Evolutionary conservation across 305 asterid species (phyloP), one percentile per base, ranked within the genome.

Genomic region (Fraxinus albicans): DNA sequence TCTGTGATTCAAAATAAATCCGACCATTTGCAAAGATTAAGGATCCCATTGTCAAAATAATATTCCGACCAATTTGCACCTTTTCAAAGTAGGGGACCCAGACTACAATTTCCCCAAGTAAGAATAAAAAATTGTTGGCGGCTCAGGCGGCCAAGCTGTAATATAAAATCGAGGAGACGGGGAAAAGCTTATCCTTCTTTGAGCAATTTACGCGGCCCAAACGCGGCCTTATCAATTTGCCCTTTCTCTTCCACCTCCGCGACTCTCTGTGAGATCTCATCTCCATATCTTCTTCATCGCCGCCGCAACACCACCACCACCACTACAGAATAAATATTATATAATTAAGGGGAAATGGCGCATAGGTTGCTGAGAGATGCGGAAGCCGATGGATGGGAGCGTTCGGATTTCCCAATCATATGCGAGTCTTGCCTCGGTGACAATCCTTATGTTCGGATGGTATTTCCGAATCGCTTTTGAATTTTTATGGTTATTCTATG

Each of bases 321-420:
- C 7, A 15, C 60, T 0, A 15, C 60, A 44, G 17, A 67, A n/a
- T 25, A 15, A 67, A 6, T 40, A 65, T 74, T 58, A 10, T 44
- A 44, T 10, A 42, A 42, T 9, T 1, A 78, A 86, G 65, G 80
- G 60, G 53, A 73, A 80, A 95, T 95, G 99, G 99, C 97, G 9
- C 99, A 94, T 84, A 89, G 99, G 86, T 86, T 95, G 78, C 86
- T 95, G 84, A 89, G 98, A 82, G 94, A 95, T 84, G 97, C 87
- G 6, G 99, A 93, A 87, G 95, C 97, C 4, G 99, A 95, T 88
- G 99, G 98, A 38, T 95, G 98, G 98, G 99, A 94, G 85, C 89
- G 97, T 38, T 89, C 99, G 12, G 98, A 95, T 81, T 95, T 94
- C 80, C 98, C 98, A 2, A 93, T 95, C 79, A 93, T 95, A 12